Evolutionary conservation across 441 rosid genomes (phyloP).

Genomic region (Macaranga tanarius): DNA sequence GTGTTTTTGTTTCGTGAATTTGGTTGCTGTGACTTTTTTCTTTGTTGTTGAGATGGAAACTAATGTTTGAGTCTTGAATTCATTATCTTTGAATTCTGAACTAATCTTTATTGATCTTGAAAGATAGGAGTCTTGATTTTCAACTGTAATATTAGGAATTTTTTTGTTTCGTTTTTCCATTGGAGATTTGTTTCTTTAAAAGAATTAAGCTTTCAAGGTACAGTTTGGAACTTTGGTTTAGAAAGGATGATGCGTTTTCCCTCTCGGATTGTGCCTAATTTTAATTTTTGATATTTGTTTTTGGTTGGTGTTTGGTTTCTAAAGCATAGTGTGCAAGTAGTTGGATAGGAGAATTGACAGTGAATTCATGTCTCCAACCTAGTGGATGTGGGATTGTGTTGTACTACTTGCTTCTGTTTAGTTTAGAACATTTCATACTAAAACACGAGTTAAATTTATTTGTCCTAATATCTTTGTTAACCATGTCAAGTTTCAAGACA

Average conservation of each 20-base stretch:
- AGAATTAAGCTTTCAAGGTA: neutral
- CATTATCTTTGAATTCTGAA: neutral
- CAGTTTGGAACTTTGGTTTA: too few species aligned
- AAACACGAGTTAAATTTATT: neutral
- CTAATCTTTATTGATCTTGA: neutral
- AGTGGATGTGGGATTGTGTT: neutral
- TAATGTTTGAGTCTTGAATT: neutral
- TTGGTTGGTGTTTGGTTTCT: too few species aligned
- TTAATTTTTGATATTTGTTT: too few species aligned
- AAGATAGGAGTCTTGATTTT: neutral
- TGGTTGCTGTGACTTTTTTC: neutral
- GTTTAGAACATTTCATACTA: neutral
- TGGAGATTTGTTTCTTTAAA: neutral
- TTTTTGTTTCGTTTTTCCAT: neutral
- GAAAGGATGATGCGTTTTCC: too few species aligned
- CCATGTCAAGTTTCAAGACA: neutral
- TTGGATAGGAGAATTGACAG: neutral
- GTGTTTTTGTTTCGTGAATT: neutral
- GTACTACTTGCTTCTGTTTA: neutral
- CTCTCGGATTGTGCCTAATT: too few species aligned
- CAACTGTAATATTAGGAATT: neutral
- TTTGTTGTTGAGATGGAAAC: too few species aligned
- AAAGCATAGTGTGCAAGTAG: too few species aligned
- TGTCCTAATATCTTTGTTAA: neutral
- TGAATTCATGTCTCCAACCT: neutral